A percentile compares a stretch with the other conserved stretches of the same genome.
Evolutionary conservation across 306 rosid genomes (phyloP).

Genomic region (Ochetophila trinervis): DNA sequence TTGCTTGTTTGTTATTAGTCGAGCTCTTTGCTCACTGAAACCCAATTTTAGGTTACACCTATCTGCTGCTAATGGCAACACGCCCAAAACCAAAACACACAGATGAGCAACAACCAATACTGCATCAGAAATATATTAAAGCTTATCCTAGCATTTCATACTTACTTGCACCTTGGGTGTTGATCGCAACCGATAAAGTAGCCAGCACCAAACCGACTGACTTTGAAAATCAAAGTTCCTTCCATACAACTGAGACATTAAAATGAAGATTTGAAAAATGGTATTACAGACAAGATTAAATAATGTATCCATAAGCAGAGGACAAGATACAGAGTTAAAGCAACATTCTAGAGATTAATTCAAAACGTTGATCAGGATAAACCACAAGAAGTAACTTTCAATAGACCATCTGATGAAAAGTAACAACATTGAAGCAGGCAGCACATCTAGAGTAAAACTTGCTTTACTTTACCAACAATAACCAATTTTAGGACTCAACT

Average conservation of each 20-base stretch:
- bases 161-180: slow-evolving; percentile 99
- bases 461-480: not conserved
- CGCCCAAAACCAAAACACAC: too few relatives aligned
- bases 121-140: not conserved
- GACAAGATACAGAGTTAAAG: not conserved
- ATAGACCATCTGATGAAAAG: not conserved
- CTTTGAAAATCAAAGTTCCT: slow-evolving; percentile 86
- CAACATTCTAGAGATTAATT: slow-evolving; percentile 12
- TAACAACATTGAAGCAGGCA: not conserved
- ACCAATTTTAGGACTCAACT: not conserved
- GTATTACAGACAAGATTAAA: not conserved
- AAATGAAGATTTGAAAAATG: slow-evolving; percentile 15
- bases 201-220: slow-evolving; percentile 87
- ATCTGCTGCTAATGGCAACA: not conserved
- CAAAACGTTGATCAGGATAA: not conserved
- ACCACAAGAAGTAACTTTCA: not conserved
- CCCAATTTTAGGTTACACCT: not conserved
- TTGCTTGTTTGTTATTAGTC: not conserved
- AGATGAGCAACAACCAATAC: not conserved
- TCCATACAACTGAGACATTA: slow-evolving; percentile 70
- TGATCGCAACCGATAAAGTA: slow-evolving; percentile 92
- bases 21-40: not conserved
- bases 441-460: not conserved
- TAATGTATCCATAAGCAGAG: slow-evolving; percentile 2
- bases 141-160: slow-evolving; percentile 10